phyloP scores from a whole-genome alignment of 2,329 filamentous ascomycete genomes.

The Fusarium dimerum region DNA sequence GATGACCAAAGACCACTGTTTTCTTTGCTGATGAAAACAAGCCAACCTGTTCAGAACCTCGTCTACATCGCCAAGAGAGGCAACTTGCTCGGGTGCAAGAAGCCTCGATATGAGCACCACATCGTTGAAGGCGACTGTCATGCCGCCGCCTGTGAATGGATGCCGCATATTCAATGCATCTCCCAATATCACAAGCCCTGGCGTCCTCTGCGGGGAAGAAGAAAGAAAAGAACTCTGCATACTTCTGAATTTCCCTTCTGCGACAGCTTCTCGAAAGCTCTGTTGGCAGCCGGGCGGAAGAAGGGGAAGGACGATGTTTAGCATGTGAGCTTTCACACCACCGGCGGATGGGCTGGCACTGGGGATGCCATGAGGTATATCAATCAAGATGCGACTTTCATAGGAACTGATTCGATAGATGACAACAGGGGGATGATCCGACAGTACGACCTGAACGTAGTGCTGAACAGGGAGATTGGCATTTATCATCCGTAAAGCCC shows the following conservation, averaged over 20 bases:
- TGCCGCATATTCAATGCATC: conserved; percentile 4
- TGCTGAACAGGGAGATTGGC: not conserved
- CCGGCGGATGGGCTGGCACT: not conserved
- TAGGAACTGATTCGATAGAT: not conserved
- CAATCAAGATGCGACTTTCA: not conserved
- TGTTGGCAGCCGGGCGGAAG: not conserved
- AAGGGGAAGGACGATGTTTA: not conserved
- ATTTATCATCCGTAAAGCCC: not conserved
- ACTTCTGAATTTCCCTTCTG: not conserved
- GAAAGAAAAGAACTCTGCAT: not conserved
- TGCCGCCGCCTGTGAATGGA: not conserved
- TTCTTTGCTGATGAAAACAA: too few species aligned
- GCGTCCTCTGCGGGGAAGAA: not conserved
- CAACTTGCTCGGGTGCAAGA: not conserved
- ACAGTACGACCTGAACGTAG: not conserved
- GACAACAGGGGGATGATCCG: not conserved
- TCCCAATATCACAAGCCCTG: not conserved
- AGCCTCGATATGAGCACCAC: not conserved
- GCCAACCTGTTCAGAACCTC: too few species aligned
- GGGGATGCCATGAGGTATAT: not conserved
- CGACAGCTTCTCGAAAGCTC: not conserved
- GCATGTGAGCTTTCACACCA: not conserved
- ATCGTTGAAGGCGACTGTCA: conserved; percentile 2
- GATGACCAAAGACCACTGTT: too few species aligned
- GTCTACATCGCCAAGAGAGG: too few species aligned